Percentiles rank a stretch among this genome's conserved stretches.
These are phyloP conservation scores for Rhynchospora pubera DNA, from an alignment of 176 grass and related monocot species.

Conservation along the genomic window DNA sequence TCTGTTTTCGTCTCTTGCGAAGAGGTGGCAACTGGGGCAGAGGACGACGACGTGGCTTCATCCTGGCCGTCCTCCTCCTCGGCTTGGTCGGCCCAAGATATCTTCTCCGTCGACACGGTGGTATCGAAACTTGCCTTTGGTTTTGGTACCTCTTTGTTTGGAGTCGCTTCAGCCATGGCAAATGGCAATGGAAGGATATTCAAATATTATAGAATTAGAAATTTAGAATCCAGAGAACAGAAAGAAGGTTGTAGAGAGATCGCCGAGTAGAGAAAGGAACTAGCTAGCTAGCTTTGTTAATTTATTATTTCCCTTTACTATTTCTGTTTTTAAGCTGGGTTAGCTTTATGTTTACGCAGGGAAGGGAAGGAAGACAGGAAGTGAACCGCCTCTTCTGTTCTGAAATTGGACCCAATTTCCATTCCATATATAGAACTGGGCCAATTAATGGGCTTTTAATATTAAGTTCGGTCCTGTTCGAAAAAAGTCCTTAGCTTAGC, in stretches of 20 bases:
- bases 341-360: not conserved
- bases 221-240: too few relatives aligned
- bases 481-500: too few relatives aligned
- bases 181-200: too few relatives aligned
- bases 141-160: not conserved
- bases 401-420: not conserved
- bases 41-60: constrained; percentile 33
- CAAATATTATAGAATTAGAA: too few relatives aligned
- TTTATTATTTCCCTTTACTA: too few relatives aligned
- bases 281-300: too few relatives aligned
- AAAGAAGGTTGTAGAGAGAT: too few relatives aligned
- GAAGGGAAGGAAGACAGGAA: too few relatives aligned
- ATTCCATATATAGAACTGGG: too few relatives aligned
- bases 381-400: not conserved
- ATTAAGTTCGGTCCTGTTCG: too few relatives aligned
- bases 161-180: not conserved
- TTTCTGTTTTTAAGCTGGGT: not conserved
- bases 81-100: constrained; percentile 55
- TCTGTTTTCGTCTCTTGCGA: constrained; percentile 16
- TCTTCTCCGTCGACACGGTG: constrained; percentile 28
- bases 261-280: too few relatives aligned
- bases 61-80: constrained; percentile 56
- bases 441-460: too few relatives aligned
- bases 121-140: constrained; percentile 4
- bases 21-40: not conserved